These are phyloP conservation scores for Wallacemonas rigidus DNA, from an alignment of 208 protist species.

Conservation along the genomic window DNA sequence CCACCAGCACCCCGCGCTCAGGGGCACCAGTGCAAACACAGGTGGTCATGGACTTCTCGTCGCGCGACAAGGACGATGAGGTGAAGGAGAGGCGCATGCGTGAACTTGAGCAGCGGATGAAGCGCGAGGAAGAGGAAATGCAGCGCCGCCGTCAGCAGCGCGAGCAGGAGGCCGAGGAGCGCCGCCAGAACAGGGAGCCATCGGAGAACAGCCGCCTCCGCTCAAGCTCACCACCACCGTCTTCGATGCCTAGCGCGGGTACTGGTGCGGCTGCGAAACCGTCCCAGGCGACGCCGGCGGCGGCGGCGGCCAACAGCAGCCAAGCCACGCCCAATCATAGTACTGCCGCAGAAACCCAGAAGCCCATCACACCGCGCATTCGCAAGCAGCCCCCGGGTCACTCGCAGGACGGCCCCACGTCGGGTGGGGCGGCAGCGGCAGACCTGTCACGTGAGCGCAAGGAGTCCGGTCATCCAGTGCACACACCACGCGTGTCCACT, in stretches of 20 bases:
- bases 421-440: not conserved
- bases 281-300: not conserved
- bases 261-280: not conserved
- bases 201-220: not conserved
- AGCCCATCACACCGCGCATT: constrained; percentile 11
- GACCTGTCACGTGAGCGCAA: constrained; percentile 37
- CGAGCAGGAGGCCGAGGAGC: constrained; percentile 27
- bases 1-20: constrained; percentile 9
- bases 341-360: constrained; percentile 1
- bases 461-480: constrained; percentile 45
- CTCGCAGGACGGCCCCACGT: constrained; percentile 1
- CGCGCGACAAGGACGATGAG: constrained; percentile 29
- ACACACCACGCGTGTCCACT: constrained; percentile 50
- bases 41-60: constrained; percentile 49
- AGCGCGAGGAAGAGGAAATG: constrained; percentile 44
- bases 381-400: constrained; percentile 19
- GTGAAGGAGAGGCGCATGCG: constrained; percentile 36
- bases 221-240: constrained; percentile 10
- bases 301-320: not conserved
- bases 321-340: not conserved
- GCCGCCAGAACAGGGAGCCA: not conserved
- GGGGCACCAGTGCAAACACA: constrained; percentile 18
- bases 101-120: constrained; percentile 48
- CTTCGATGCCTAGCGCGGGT: not conserved
- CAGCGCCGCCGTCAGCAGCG: constrained; percentile 34